A percentile compares a stretch with the other conserved stretches of the same genome.
These are phyloP conservation scores for Fusarium piperis DNA, from an alignment of 2,329 filamentous ascomycete genomes.

Conservation along the genomic window DNA sequence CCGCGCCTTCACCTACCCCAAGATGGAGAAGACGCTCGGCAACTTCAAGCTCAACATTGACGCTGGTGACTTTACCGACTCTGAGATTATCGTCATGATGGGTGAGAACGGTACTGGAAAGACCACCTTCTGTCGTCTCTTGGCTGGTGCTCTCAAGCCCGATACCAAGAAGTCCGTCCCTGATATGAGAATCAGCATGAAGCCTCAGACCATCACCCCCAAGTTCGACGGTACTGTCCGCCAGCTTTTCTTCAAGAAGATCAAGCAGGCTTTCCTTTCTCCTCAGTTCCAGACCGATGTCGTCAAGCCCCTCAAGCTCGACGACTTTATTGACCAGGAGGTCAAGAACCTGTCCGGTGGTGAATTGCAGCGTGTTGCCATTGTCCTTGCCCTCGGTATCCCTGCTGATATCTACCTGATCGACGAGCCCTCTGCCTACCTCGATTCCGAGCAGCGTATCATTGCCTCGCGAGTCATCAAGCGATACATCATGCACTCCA, in stretches of 20 bases:
- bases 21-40: constrained; percentile 92
- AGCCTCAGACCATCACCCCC: constrained; percentile 98
- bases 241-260: constrained; percentile 99
- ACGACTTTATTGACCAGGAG: constrained; percentile 99
- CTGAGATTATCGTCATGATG: constrained; percentile 99
- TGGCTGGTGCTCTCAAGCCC: constrained; percentile 92
- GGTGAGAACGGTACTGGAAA: constrained; percentile 99
- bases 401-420: constrained; percentile 99
- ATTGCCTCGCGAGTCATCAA: constrained; percentile 98
- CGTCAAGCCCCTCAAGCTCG: constrained; percentile 98
- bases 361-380: constrained; percentile 99
- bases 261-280: constrained; percentile 94
- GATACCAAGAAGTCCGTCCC: constrained; percentile 83
- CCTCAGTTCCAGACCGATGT: constrained; percentile 99
- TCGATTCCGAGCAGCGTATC: constrained; percentile 99
- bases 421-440: constrained; percentile 96
- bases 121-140: constrained; percentile 97
- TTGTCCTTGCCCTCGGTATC: constrained; percentile 93
- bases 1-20: constrained; percentile 86
- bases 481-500: constrained; percentile 99
- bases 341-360: constrained; percentile 99
- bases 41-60: constrained; percentile 87
- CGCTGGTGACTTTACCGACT: constrained; percentile 90
- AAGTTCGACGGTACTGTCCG: constrained; percentile 98
- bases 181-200: constrained; percentile 98